A percentile compares a stretch with the other conserved stretches of the same genome.
Evolutionary conservation across 2,329 filamentous ascomycete species (phyloP).

Genomic region (Cladosporium colombiae): DNA sequence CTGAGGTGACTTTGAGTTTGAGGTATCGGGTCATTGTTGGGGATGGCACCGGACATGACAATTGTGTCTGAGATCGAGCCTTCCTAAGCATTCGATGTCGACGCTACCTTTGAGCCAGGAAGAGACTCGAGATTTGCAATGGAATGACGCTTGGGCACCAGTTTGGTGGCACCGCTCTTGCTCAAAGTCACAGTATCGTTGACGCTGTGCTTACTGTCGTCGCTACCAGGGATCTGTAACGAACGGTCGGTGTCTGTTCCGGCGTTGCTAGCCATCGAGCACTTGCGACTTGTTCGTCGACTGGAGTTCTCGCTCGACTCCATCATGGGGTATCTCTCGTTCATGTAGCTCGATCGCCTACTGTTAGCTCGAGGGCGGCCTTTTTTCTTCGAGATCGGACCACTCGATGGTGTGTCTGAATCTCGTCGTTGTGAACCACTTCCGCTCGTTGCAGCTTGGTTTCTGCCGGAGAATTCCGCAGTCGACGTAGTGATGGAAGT

Average conservation of each 20-base stretch:
- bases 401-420: constrained; percentile 21
- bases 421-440: constrained; percentile 3
- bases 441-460: neutral
- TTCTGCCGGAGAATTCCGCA: neutral
- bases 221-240: constrained; percentile 7
- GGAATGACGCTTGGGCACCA: constrained; percentile 10
- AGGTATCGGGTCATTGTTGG: neutral
- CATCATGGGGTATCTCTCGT: constrained; percentile 48
- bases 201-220: constrained; percentile 18
- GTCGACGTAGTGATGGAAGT: neutral
- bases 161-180: neutral
- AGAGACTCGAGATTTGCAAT: constrained; percentile 11
- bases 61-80: neutral
- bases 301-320: constrained; percentile 36
- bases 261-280: constrained; percentile 9
- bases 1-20: constrained; percentile 1
- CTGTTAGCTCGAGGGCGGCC: constrained; percentile 24
- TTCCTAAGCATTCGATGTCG: constrained; percentile 16
- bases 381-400: constrained; percentile 16
- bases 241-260: constrained; percentile 17
- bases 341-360: constrained; percentile 42
- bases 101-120: constrained; percentile 17
- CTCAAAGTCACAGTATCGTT: neutral
- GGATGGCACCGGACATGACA: neutral
- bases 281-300: constrained; percentile 15